These are phyloP conservation scores for Fraxinus xanthoxyloides DNA, from an alignment of 305 asterid species.

Conservation along the genomic window DNA sequence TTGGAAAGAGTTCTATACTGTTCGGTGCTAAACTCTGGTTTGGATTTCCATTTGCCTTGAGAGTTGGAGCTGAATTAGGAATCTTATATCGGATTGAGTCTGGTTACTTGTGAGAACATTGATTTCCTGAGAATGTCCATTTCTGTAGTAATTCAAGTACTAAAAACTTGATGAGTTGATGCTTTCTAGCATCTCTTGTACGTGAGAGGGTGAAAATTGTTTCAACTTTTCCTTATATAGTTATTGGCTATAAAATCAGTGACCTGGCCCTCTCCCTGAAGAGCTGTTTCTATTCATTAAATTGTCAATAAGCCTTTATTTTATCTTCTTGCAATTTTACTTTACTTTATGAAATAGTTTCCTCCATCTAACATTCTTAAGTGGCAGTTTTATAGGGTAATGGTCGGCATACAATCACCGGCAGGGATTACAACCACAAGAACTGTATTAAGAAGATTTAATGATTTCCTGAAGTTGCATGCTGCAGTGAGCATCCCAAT, in stretches of 20 bases:
- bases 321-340: neutral
- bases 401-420: conserved; percentile 94
- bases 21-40: neutral
- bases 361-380: conserved; percentile 38
- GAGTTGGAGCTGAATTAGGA: neutral
- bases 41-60: neutral
- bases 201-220: neutral
- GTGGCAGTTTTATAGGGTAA: conserved; percentile 97
- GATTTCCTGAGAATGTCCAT: conserved; percentile 1
- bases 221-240: neutral
- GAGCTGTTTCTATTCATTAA: neutral
- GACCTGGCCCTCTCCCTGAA: neutral
- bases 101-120: neutral
- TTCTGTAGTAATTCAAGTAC: neutral
- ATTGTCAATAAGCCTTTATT: neutral
- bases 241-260: neutral
- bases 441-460: conserved; percentile 85
- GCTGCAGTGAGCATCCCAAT: conserved; percentile 68
- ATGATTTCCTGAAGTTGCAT: conserved; percentile 83
- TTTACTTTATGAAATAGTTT: neutral
- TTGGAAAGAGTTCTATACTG: neutral
- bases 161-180: neutral
- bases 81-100: neutral
- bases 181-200: conserved; percentile 1
- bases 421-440: conserved; percentile 84